phyloP scores from a whole-genome alignment of 2,329 filamentous ascomycete species.

The Aspergillus intermedius region DNA sequence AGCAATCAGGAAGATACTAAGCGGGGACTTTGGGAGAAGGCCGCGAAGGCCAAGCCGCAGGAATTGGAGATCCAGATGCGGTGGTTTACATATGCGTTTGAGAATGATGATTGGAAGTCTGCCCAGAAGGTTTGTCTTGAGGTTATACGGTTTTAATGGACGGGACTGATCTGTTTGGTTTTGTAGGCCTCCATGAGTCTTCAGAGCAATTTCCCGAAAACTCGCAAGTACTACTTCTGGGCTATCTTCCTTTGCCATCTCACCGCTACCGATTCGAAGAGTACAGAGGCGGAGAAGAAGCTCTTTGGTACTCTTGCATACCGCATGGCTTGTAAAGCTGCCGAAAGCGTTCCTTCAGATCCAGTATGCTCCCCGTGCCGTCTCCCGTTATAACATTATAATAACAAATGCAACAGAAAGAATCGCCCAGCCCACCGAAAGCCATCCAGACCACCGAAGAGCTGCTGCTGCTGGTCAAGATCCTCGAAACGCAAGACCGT shows the following conservation, averaged over 20 bases:
- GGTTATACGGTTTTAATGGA: background rate
- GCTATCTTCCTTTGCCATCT: conserved; percentile 43
- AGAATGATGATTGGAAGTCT: conserved; percentile 39
- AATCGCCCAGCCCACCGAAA: conserved; percentile 35
- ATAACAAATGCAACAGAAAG: conserved; percentile 29
- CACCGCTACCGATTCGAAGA: conserved; percentile 29
- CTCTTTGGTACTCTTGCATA: conserved; percentile 47
- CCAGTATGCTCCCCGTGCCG: conserved; percentile 28
- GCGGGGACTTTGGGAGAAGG: conserved; percentile 41
- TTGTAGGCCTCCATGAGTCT: conserved; percentile 44
- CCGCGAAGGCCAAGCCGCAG: conserved; percentile 39
- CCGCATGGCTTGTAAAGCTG: conserved; percentile 44
- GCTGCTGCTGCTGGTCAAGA: conserved; percentile 38
- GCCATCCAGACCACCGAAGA: conserved; percentile 44
- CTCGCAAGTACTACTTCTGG: conserved; percentile 45
- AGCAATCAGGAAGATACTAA: conserved; percentile 29
- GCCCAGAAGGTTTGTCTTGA: conserved; percentile 41
- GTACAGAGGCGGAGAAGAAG: conserved; percentile 37
- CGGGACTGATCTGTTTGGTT: background rate
- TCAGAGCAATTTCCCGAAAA: conserved; percentile 44
- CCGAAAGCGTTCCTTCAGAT: conserved; percentile 36
- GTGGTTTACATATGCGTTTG: conserved; percentile 41
- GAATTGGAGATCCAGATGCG: conserved; percentile 38
- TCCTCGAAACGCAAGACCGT: conserved; percentile 37
- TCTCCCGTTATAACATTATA: conserved; percentile 7